A percentile compares a stretch with the other conserved stretches of the same genome.
These are phyloP conservation scores for Globisporangium canariense DNA, from an alignment of 352 stramenopile species.

Conservation along the genomic window DNA sequence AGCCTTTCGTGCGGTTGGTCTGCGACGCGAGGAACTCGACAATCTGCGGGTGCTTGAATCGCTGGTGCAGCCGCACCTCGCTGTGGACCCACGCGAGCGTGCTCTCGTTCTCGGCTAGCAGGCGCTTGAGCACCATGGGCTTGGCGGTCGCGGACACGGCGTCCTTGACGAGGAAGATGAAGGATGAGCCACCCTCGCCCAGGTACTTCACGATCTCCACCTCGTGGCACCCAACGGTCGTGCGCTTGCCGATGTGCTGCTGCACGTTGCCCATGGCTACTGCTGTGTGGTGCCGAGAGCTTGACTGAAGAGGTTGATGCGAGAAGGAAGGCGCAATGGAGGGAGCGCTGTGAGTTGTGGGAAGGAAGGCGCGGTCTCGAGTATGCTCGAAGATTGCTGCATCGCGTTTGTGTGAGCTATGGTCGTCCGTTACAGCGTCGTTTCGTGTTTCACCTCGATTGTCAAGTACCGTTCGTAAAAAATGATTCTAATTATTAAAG, in stretches of 20 bases:
- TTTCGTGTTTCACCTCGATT: conserved; percentile 14
- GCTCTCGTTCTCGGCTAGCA: conserved; percentile 69
- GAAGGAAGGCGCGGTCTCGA: background rate
- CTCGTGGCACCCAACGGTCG: conserved; percentile 56
- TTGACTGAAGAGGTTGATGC: background rate
- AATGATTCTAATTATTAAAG: no score
- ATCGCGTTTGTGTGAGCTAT: background rate
- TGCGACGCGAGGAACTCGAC: conserved; percentile 68
- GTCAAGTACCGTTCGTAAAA: no score
- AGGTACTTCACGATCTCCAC: conserved; percentile 75
- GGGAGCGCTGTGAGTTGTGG: no score
- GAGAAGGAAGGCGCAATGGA: background rate
- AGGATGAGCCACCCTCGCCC: conserved; percentile 72
- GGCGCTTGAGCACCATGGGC: conserved; percentile 68
- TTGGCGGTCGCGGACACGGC: conserved; percentile 25
- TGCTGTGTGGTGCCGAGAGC: background rate
- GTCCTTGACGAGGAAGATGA: conserved; percentile 82
- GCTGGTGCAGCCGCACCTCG: conserved; percentile 74
- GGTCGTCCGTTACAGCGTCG: conserved; percentile 21
- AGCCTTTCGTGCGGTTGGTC: conserved; percentile 30
- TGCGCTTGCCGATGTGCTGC: conserved; percentile 69
- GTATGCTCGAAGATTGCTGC: background rate
- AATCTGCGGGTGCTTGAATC: conserved; percentile 60
- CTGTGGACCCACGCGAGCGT: conserved; percentile 56
- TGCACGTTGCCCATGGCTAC: conserved; percentile 68